Conservation (phyloP, 106 monocot species). For the Dendrobium chrysotoxum region DNA sequence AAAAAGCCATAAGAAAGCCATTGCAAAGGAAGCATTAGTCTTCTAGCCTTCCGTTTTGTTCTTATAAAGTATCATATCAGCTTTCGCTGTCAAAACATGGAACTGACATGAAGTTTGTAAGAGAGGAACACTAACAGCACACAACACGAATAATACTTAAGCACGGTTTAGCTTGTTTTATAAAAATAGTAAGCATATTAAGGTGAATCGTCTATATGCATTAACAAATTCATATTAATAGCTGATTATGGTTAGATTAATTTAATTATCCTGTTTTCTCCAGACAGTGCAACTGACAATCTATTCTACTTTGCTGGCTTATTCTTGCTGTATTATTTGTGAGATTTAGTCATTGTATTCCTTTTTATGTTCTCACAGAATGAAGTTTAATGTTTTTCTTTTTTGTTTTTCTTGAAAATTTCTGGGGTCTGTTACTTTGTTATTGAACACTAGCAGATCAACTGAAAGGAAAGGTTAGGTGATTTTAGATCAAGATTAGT, state of each 20-base stretch:
- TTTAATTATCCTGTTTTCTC: neutral
- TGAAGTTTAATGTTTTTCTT: neutral
- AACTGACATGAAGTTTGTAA: too few relatives aligned
- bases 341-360: neutral
- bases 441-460: neutral
- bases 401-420: neutral
- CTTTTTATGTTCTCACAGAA: neutral
- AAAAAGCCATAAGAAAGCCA: too few relatives aligned
- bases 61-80: too few relatives aligned
- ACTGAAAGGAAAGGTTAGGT: neutral
- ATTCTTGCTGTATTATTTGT: neutral
- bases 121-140: too few relatives aligned
- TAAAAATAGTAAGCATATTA: too few relatives aligned
- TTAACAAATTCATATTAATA: too few relatives aligned
- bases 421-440: neutral
- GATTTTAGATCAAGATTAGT: neutral
- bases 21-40: too few relatives aligned
- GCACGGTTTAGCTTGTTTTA: too few relatives aligned
- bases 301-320: neutral
- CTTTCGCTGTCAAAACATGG: too few relatives aligned
- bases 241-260: neutral
- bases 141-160: too few relatives aligned
- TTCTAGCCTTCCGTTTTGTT: too few relatives aligned
- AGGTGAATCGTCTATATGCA: too few relatives aligned
- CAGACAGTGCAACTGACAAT: neutral